Conservation (phyloP, 495 filamentous ascomycete genomes). For the Xylaria intraflava region DNA sequence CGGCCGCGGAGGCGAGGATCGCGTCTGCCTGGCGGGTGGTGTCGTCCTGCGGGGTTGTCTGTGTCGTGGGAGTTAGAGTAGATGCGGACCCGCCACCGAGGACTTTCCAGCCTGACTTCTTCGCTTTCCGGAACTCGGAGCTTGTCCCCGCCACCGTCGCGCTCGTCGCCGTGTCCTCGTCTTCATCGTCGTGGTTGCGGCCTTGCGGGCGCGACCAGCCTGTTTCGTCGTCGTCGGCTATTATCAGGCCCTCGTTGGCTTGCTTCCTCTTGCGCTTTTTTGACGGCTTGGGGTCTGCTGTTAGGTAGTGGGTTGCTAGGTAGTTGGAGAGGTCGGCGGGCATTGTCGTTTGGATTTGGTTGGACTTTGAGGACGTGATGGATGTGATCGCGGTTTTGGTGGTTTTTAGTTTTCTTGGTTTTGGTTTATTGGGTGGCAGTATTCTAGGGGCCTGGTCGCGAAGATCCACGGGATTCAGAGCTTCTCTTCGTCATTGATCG, state of each 20-base stretch:
- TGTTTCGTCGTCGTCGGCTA: constrained; percentile 80
- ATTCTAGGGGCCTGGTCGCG: no score
- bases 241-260: constrained; percentile 62
- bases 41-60: constrained; percentile 16
- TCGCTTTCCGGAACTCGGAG: constrained; percentile 69
- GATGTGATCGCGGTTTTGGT: neutral
- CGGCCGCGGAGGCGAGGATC: constrained; percentile 69
- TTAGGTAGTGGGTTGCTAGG: constrained; percentile 91
- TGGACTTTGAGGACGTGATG: neutral
- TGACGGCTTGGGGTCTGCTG: constrained; percentile 61
- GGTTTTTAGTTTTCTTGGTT: neutral
- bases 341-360: constrained; percentile 27
- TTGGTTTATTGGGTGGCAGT: neutral
- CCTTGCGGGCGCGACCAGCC: constrained; percentile 52
- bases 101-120: constrained; percentile 73
- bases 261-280: constrained; percentile 82
- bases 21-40: constrained; percentile 70
- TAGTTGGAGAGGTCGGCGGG: constrained; percentile 71
- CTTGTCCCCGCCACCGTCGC: constrained; percentile 45
- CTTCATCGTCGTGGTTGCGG: constrained; percentile 40
- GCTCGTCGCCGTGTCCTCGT: constrained; percentile 35
- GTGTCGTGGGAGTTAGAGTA: neutral
- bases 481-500: no score
- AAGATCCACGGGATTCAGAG: no score
- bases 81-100: constrained; percentile 42